Evolutionary conservation across 371 early-diverging fungal genomes (phyloP), one percentile per base, ranked within the genome.

Genomic region (Lichtheimia ornata): DNA sequence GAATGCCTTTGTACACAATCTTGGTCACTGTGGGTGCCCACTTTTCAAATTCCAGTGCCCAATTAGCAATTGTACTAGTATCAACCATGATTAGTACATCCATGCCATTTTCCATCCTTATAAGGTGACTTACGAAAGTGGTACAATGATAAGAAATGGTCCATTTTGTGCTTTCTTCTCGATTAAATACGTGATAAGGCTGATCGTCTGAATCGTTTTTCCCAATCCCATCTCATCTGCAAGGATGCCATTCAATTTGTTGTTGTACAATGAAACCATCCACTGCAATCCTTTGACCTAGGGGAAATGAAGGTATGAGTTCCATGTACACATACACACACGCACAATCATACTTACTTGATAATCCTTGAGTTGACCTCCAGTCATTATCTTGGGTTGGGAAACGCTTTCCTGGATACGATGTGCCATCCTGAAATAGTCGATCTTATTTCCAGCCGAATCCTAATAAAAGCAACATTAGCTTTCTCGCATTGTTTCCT

Each of bases 221-320:
- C 96, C 97, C 14, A 97, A 73, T 27, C 97, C 96, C 99, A 98
- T 99, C 83, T 99, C 99, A 75, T 99, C 99, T 0, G 98, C 98
- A 66, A 99, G 73, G 62, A 99, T 99, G 42, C 99, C 99, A 76
- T 97, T 97, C 66, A 96, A 73, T 30, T 91, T 75, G 69, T 97
- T 98, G 71, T 97, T 96, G 83, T 97, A 99, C 43, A 99, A 78
- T 12, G 97, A 95, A 14, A 96, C 89, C 91, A 99, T 95, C 99
- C 99, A 99, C 79, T 99, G 91, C 7, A 99, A 83, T 49, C 99
- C 99, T 71, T 95, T 96, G 70, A 99, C 61, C 81, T 79, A 64
- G 40, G 15, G 15, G 40, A 24, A 7, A 25, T 40, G 14, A 15
- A 17, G 5, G 43, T 1, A 47, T 47, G n/a, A 47, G 47, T 18